Percentiles rank a stretch among this genome's conserved stretches.
phyloP scores from a whole-genome alignment of 306 rosid genomes.

The Cicer yamashitae region DNA sequence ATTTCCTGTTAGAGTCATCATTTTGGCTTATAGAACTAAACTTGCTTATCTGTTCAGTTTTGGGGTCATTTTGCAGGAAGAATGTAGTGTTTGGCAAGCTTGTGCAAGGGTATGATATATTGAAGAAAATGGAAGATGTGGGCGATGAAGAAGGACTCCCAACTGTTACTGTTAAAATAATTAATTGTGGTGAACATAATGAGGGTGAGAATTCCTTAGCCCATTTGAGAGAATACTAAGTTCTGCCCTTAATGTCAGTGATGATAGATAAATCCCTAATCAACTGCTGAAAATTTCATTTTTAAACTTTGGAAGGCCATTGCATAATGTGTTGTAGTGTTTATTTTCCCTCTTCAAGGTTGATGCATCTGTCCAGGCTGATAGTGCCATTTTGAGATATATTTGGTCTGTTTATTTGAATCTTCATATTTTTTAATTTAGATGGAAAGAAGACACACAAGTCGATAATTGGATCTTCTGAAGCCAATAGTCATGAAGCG shows the following conservation, averaged over 20 bases:
- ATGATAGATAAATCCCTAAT: constrained; percentile 3
- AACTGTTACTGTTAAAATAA: constrained; percentile 87
- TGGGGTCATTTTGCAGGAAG: constrained; percentile 63
- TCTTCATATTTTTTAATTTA: constrained; percentile 54
- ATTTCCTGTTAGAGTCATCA: neutral
- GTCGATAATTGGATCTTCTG: constrained; percentile 61
- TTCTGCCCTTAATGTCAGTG: neutral
- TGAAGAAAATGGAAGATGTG: constrained; percentile 78
- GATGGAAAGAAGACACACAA: constrained; percentile 66
- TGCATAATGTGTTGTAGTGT: neutral
- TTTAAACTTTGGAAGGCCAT: constrained; percentile 2
- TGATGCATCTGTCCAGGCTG: neutral
- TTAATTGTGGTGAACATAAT: constrained; percentile 82
- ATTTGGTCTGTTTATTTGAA: constrained; percentile 24
- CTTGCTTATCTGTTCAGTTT: constrained; percentile 27
- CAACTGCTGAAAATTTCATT: neutral
- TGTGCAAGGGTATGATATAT: constrained; percentile 70
- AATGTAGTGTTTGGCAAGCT: constrained; percentile 89
- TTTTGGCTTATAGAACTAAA: neutral
- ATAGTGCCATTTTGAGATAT: neutral
- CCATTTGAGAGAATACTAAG: neutral
- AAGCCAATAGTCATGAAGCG: constrained; percentile 64
- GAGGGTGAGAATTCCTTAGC: constrained; percentile 60
- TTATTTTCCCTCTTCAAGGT: constrained; percentile 11
- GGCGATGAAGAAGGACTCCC: constrained; percentile 84